These are phyloP conservation scores for Trametes cingulata DNA, from an alignment of 768 basidiomycete species.

Conservation along the genomic window DNA sequence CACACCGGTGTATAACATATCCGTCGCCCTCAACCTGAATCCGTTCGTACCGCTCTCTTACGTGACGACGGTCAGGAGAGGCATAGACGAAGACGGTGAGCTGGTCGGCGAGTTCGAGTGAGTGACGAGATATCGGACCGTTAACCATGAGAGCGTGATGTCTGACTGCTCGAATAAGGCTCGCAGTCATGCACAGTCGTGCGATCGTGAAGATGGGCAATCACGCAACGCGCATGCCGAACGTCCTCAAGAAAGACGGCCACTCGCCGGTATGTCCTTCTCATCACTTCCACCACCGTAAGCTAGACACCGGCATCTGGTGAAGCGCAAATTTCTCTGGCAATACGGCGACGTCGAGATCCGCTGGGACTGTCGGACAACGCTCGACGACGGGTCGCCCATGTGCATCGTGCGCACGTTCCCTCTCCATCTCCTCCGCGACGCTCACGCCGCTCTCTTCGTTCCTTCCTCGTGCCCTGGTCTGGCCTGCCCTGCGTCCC, in stretches of 20 bases:
- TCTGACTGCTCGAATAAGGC: constrained; percentile 25
- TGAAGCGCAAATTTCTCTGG: constrained; percentile 46
- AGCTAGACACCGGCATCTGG: neutral
- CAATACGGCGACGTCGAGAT: constrained; percentile 36
- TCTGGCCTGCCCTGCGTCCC: no score
- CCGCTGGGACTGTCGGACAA: constrained; percentile 49
- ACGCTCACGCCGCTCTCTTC: neutral
- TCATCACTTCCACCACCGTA: no score
- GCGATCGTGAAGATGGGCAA: constrained; percentile 45
- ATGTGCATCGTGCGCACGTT: constrained; percentile 45
- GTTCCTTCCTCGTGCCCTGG: neutral
- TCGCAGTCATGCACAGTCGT: constrained; percentile 43
- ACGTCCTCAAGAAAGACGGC: constrained; percentile 39
- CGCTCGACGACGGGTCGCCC: constrained; percentile 47
- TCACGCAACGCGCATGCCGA: constrained; percentile 40
- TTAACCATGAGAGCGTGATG: no score
- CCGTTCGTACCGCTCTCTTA: constrained; percentile 49
- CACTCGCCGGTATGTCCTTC: constrained; percentile 33
- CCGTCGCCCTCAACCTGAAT: constrained; percentile 44
- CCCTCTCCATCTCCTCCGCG: constrained; percentile 7
- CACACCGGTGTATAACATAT: constrained; percentile 43
- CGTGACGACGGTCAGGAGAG: constrained; percentile 40
- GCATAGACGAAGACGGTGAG: constrained; percentile 33
- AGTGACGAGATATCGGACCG: constrained; percentile 9
- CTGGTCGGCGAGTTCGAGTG: constrained; percentile 43